These are phyloP conservation scores for Debaryomyces tyrocola DNA, from an alignment of 805 yeast genomes.

Conservation along the genomic window DNA sequence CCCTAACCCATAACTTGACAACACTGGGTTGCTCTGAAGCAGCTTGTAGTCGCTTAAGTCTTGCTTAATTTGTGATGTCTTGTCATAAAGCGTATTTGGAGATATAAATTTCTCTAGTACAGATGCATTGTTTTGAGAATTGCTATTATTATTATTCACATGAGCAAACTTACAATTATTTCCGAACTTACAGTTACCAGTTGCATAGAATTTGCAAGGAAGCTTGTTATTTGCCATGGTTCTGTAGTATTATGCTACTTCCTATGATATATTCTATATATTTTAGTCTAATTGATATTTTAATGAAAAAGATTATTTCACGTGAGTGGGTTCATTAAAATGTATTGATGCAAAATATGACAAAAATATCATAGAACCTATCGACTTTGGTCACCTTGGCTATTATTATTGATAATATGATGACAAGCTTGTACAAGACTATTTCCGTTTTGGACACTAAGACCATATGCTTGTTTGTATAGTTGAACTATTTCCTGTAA, in stretches of 20 bases:
- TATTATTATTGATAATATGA: constrained; percentile 4
- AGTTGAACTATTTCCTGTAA: constrained; percentile 51
- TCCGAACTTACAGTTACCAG: constrained; percentile 29
- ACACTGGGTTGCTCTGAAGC: constrained; percentile 30
- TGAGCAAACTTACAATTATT: constrained; percentile 27
- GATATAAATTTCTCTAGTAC: constrained; percentile 11
- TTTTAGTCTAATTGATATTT: not conserved
- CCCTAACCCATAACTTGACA: constrained; percentile 51
- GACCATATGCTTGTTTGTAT: constrained; percentile 59
- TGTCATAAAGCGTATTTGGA: constrained; percentile 12
- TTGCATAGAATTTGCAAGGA: constrained; percentile 22
- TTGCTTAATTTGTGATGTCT: constrained; percentile 18
- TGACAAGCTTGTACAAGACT: constrained; percentile 28
- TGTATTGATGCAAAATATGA: not conserved
- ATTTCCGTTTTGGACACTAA: constrained; percentile 43
- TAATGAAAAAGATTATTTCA: not conserved
- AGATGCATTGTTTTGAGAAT: constrained; percentile 1
- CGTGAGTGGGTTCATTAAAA: not conserved
- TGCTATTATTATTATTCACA: constrained; percentile 3
- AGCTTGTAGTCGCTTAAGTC: constrained; percentile 20
- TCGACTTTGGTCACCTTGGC: not conserved
- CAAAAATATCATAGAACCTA: not conserved
- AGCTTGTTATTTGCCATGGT: constrained; percentile 1
- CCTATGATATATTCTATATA: not conserved
- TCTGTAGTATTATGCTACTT: too few relatives aligned